Evolutionary conservation across 2,329 filamentous ascomycete species (phyloP), one percentile per base, ranked within the genome.

Genomic region (Aspergillus quadrilineatus): DNA sequence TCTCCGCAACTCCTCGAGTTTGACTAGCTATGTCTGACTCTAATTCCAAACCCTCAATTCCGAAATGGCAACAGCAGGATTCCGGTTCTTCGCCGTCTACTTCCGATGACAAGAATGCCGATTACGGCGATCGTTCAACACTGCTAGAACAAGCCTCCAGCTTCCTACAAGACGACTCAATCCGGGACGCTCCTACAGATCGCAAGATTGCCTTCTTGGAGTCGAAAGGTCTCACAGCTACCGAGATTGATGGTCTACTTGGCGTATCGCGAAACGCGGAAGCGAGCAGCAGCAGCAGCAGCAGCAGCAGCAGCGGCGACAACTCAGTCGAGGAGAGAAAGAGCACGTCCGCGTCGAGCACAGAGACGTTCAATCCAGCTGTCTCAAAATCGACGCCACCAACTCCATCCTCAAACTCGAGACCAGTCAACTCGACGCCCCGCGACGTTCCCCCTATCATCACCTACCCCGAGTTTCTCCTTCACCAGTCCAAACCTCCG

Each of bases 171-270:
- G 88, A 95, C 58, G 85, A 89, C 6, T 79, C 81, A 17, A 89
- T 96, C 56, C 85, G 82, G 57, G 77, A 87, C 72, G 85, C 88
- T 34, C 80, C 88, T 0, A 80, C 81, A 44, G 87, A 90, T 55
- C 87, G 85, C 73, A 96, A 96, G 76, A 78, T 83, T 17, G 82
- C 83, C 6, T 96, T 96, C 64, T 77, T 97, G 1, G 82, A 86
- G 67, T 84, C 84, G 50, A 97, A 97, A 71, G 90, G 90, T 3
- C 77, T 96, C 6, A 76, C 75, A 3, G 76, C 82, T 4, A 79
- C 81, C 32, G 85, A 93, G 59, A 90, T 96, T 59, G 78, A 89
- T 63, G 77, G 78, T 49, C 77, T 96, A 6, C 75, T 96, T 60
- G 77, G 71, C 30, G 60, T 72, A 45, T 69, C 71, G 52, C 68